Evolutionary conservation across 768 basidiomycete species (phyloP), one percentile per base, ranked within the genome.

Genomic region (Mrakia hoshinonis): DNA sequence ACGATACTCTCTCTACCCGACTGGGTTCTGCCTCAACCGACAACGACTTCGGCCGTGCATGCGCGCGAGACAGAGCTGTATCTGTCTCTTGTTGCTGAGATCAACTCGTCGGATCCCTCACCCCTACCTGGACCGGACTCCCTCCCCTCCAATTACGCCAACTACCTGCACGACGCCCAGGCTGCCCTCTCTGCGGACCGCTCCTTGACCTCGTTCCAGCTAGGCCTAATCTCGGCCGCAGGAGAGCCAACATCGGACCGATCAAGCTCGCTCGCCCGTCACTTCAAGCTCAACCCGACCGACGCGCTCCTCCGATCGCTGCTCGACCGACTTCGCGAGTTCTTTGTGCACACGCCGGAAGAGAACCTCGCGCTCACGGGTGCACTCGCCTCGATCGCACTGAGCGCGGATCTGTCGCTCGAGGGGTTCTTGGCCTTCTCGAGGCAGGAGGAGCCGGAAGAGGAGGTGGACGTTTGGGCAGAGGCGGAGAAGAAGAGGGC

Each of bases 311-410:
- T 94, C 24, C 85, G 86, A 3, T 80, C 84, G 31, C 77, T 95
- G 62, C 84, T 96, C 55, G 86, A 88, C 66, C 84, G 84, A 38
- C 78, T 95, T 43, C 81, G 89, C 65, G 83, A 82, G 71, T 95
- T 97, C 83, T 91, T 96, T 79, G 85, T 85, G 18, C 92, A 95
- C 74, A 83, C 88, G 0, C 87, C 93, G 15, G 89, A 93, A 74
- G 86, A 85, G 79, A 98, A 98, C 77, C 85, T 98, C 67, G 89
- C 89, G 0, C 79, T 98, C 73, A 96, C 91, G 4, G 90, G 90
- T 26, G 85, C 88, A 4, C 80, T 96, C 43, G 87, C 90, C 3
- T 85, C 87, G 13, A 81, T 98, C 22, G 91, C 91, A 0, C 81
- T 87, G n/a, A 90, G 92, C 76, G 91, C 94, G 4, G 84, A 90